Conservation (phyloP, 257 asterid species). For the Forsythia suspensa region DNA sequence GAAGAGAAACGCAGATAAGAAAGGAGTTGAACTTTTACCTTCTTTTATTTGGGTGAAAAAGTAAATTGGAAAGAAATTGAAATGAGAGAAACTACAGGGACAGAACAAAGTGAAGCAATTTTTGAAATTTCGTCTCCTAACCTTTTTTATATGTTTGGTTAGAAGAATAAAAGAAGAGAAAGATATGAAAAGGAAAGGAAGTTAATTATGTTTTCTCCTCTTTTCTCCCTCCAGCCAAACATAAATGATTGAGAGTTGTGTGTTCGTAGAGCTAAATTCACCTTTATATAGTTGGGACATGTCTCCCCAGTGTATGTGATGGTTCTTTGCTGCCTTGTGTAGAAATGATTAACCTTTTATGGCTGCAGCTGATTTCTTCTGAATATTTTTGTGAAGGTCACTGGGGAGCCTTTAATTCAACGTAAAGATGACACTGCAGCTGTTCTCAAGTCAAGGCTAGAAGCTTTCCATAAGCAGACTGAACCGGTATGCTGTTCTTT, state of each 20-base stretch:
- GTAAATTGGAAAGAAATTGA: neutral
- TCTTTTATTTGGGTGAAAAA: neutral
- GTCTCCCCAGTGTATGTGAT: neutral
- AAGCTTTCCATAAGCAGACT: constrained; percentile 89
- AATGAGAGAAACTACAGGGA: neutral
- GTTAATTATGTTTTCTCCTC: neutral
- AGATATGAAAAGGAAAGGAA: neutral
- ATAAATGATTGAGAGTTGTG: neutral
- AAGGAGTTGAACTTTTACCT: neutral
- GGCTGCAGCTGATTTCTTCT: constrained; percentile 24
- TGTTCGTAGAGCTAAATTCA: neutral
- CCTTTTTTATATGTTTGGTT: neutral
- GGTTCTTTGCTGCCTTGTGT: constrained; percentile 4
- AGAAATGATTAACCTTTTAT: neutral
- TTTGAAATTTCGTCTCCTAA: neutral
- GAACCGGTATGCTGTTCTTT: constrained; percentile 58
- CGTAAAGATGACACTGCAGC: constrained; percentile 93
- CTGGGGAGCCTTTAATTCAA: constrained; percentile 91
- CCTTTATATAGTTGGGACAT: neutral
- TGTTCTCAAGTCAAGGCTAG: constrained; percentile 93
- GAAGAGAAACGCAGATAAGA: neutral
- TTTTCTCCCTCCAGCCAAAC: neutral
- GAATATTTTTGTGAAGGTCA: constrained; percentile 38
- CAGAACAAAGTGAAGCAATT: neutral
- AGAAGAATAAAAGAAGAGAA: neutral